phyloP scores from a whole-genome alignment of 805 yeast genomes.

The Candida qinlingensis region DNA sequence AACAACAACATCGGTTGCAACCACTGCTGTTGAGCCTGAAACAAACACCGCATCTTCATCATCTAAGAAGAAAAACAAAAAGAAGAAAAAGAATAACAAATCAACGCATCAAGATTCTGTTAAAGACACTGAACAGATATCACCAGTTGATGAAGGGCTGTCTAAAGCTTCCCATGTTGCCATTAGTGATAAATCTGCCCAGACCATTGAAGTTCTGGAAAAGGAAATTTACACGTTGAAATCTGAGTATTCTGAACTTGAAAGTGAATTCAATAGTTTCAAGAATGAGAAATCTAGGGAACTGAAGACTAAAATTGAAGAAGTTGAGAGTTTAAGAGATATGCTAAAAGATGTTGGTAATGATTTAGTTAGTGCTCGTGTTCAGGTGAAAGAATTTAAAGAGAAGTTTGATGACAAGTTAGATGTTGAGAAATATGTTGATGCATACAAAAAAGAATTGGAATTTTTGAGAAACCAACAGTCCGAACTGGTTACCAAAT shows the following conservation, averaged over 20 bases:
- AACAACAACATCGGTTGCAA: background rate
- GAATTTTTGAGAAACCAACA: conserved; percentile 31
- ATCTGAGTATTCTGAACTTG: background rate
- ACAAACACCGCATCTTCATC: background rate
- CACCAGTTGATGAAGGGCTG: conserved; percentile 3
- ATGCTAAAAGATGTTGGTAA: conserved; percentile 74
- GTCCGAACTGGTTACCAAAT: conserved; percentile 26
- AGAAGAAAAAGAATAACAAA: conserved; percentile 16
- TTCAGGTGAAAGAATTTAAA: conserved; percentile 41
- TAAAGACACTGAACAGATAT: conserved; percentile 22
- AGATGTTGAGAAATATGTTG: conserved; percentile 13
- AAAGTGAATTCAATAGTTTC: conserved; percentile 8
- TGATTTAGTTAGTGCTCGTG: conserved; percentile 69
- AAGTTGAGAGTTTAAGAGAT: conserved; percentile 65
- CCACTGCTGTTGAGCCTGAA: background rate
- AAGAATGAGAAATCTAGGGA: conserved; percentile 19
- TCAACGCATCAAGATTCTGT: conserved; percentile 11
- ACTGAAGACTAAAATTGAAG: conserved; percentile 46
- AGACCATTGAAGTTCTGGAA: background rate
- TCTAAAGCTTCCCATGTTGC: background rate
- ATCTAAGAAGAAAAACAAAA: conserved; percentile 16
- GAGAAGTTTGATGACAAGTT: background rate
- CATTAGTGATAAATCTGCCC: no score
- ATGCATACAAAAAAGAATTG: conserved; percentile 22
- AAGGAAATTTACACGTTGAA: conserved; percentile 3